These are phyloP conservation scores for Ophiostoma montium DNA, from an alignment of 2,329 filamentous ascomycete species.

Conservation along the genomic window DNA sequence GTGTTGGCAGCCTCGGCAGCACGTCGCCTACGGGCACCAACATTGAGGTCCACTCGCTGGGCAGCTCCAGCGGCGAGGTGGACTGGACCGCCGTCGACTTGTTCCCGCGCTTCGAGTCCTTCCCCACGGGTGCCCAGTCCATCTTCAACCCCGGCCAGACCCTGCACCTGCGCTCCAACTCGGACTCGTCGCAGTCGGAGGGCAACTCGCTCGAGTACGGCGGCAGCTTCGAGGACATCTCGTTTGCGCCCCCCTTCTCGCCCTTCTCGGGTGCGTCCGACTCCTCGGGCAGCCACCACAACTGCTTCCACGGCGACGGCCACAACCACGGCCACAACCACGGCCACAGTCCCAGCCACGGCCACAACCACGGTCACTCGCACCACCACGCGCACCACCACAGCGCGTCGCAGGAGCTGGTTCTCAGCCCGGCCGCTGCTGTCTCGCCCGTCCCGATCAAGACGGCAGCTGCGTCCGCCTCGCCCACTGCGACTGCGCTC, in stretches of 20 bases:
- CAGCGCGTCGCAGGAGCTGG: slow-evolving; percentile 31
- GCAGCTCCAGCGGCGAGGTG: slow-evolving; percentile 55
- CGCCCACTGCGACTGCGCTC: slow-evolving; percentile 1
- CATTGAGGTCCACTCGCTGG: slow-evolving; percentile 72
- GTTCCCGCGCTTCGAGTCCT: slow-evolving; percentile 57
- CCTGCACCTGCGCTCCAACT: slow-evolving; percentile 73
- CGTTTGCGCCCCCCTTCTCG: slow-evolving; percentile 47
- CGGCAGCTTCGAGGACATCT: slow-evolving; percentile 70
- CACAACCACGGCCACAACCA: slow-evolving; percentile 31
- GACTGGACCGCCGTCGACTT: slow-evolving; percentile 67
- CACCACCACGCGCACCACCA: slow-evolving; percentile 21
- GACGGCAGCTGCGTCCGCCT: slow-evolving; percentile 25
- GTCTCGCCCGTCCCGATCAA: slow-evolving; percentile 59
- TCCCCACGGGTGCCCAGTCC: slow-evolving; percentile 43
- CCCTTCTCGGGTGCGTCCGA: slow-evolving; percentile 78
- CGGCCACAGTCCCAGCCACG: slow-evolving; percentile 33
- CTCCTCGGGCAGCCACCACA: slow-evolving; percentile 40
- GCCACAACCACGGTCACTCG: slow-evolving; percentile 24
- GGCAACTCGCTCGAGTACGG: slow-evolving; percentile 51
- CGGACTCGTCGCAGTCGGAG: slow-evolving; percentile 70
- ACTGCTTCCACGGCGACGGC: slow-evolving; percentile 45
- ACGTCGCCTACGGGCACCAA: slow-evolving; percentile 68
- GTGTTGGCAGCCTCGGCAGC: slow-evolving; percentile 32
- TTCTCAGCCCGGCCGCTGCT: slow-evolving; percentile 53
- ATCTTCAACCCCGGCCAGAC: slow-evolving; percentile 91